A percentile compares a stretch with the other conserved stretches of the same genome.
Evolutionary conservation across 2,329 filamentous ascomycete species (phyloP).

Genomic region (Alternaria rosae): DNA sequence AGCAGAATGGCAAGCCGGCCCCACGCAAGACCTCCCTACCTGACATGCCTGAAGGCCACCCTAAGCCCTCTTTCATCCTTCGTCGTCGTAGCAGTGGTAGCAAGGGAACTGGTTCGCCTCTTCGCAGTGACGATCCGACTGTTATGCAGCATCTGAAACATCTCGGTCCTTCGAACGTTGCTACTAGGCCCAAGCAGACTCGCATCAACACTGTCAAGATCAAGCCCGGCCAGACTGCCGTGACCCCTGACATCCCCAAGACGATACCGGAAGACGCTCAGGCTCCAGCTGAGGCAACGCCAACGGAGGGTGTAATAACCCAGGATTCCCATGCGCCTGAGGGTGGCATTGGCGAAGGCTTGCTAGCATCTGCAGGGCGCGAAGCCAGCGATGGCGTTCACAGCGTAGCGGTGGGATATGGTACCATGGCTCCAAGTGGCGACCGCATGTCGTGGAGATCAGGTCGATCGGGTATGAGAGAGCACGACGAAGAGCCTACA

Average conservation of each 20-base stretch:
- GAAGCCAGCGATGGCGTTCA: slow-evolving; percentile 72
- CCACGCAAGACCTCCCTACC: slow-evolving; percentile 42
- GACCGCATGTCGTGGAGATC: slow-evolving; percentile 43
- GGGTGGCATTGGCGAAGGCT: slow-evolving; percentile 62
- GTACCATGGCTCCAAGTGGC: slow-evolving; percentile 47
- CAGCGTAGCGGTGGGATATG: slow-evolving; percentile 60
- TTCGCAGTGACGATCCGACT: slow-evolving; percentile 62
- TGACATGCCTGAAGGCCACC: slow-evolving; percentile 34
- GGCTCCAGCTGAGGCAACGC: slow-evolving; percentile 26
- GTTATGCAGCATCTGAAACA: slow-evolving; percentile 68
- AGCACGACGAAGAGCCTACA: slow-evolving; percentile 23
- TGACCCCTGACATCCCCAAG: slow-evolving; percentile 62
- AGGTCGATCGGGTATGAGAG: slow-evolving; percentile 22
- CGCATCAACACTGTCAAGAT: slow-evolving; percentile 71
- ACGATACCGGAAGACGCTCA: slow-evolving; percentile 53
- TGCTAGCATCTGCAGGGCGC: slow-evolving; percentile 62
- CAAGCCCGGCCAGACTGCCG: slow-evolving; percentile 66
- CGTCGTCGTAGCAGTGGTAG: slow-evolving; percentile 56
- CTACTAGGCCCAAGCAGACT: slow-evolving; percentile 66
- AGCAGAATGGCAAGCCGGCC: slow-evolving; percentile 21
- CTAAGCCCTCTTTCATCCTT: slow-evolving; percentile 53
- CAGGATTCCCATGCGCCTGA: slow-evolving; percentile 51
- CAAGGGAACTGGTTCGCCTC: slow-evolving; percentile 45
- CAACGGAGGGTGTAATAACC: slow-evolving; percentile 10
- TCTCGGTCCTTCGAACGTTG: slow-evolving; percentile 69